Conservation (phyloP, 2,329 filamentous ascomycete species). For the Fusarium albosuccineum region DNA sequence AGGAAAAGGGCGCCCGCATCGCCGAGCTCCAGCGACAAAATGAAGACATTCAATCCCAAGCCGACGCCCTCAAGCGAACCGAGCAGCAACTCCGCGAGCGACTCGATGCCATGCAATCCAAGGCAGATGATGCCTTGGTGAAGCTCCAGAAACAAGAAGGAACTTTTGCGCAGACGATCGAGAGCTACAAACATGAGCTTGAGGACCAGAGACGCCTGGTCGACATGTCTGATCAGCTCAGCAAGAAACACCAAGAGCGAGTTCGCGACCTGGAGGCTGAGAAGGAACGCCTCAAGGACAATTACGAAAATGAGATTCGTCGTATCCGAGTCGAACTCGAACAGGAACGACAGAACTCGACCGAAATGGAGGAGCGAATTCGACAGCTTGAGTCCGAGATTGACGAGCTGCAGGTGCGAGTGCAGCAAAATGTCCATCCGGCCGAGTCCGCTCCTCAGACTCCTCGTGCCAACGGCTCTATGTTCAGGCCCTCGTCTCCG, state of each 20-base stretch:
- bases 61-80: conserved; percentile 82
- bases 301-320: conserved; percentile 71
- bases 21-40: conserved; percentile 88
- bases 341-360: conserved; percentile 62
- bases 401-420: conserved; percentile 64
- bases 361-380: conserved; percentile 61
- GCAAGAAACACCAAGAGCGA: conserved; percentile 77
- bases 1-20: conserved; percentile 93
- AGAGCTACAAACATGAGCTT: conserved; percentile 88
- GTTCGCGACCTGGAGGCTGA: conserved; percentile 78
- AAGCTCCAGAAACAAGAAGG: conserved; percentile 90
- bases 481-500: conserved; percentile 68
- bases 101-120: conserved; percentile 85
- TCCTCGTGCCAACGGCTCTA: conserved; percentile 69
- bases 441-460: conserved; percentile 69
- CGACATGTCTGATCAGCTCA: conserved; percentile 83
- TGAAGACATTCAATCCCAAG: conserved; percentile 83
- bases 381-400: conserved; percentile 66
- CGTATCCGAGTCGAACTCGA: conserved; percentile 70
- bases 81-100: conserved; percentile 85
- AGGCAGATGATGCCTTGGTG: conserved; percentile 84
- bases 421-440: conserved; percentile 58
- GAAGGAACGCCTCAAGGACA: conserved; percentile 71
- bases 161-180: conserved; percentile 82
- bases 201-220: conserved; percentile 85